Base-by-base conservation (phyloP, 345 rosid species). In the Euphorbia pulcherrima region DNA sequence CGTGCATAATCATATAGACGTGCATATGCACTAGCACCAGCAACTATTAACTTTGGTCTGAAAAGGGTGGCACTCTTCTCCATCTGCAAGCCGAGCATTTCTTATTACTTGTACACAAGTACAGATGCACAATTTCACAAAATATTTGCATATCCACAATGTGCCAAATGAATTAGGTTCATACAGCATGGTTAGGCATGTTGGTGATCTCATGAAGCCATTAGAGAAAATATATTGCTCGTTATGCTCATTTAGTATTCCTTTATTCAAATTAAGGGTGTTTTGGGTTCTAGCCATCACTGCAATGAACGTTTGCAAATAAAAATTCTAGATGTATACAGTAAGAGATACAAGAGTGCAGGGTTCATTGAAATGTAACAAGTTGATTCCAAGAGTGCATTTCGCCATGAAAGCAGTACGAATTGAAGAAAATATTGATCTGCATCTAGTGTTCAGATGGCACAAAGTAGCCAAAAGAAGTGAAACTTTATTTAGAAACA, bases 21-120 rank as follows among this genome's bases (percentile, higher is more conserved):
- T 60, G 99, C 90, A 78, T 94, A 94, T 66, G 99, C 97, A 80
- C 96, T 91, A 47, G 99, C 97, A 72, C 99, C 99, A 63, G 97
- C 99, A 72, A 94, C 92, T 70, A 94, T 94, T 67, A 94, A 69
- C 74, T 91, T 94, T 16, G 99, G 97, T 83, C 99, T 83, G 87
- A 89, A 94, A 62, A 94, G 90, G 21, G 86, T 70, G 37, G 97
- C 97, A 73, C 96, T 94, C 81, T 88, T 94, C 88, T 94, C 99
- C 88, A 94, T 52, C 99, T 94, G 80, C 81, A 76, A 46, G 54
- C 67, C 28, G 69, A 10, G 30, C 3, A 48, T 61, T 50, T 46
- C 29, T 20, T 76, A 57, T 21, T 44, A 64, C 29, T 37, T 2
- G 16, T 50, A 17, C 29, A 35, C 28, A 57, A 56, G 44, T 46